Evolutionary conservation across 179 eudicot species (phyloP), one percentile per base, ranked within the genome.

Genomic region (Pouteria campechiana): DNA sequence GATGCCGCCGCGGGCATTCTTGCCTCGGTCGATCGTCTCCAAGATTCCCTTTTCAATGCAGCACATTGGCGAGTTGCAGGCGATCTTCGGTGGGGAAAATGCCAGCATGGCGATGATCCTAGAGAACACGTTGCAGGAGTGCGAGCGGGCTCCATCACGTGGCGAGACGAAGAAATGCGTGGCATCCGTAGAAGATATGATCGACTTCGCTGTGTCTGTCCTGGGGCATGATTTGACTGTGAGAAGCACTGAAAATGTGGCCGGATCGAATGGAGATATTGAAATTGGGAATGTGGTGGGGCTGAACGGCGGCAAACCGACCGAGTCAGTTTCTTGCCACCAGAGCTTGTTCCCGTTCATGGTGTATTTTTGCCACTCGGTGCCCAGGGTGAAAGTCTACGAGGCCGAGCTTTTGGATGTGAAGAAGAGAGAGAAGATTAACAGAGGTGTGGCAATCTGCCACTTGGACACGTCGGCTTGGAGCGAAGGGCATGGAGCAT

Each of bases 351-450:
- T 52, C 58, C 96, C 96, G 4, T 87, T 74, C 38, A 41, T 87
- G 60, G 69, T 87, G 17, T 83, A 83, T 41, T 87, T 83, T 20
- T 87, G 96, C 37, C 96, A 87, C 49, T 87, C 96, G 0, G 96
- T 87, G 11, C 96, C 96, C 0, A 77, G 76, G 46, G 96, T 87
- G 23, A 76, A 83, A 63, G 94, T 83, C 16, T 87, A 87, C 57
- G 84, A 79, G 53, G 90, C 87, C 14, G 94, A 87, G 68, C 57
- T 87, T 0, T 50, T 76, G 42, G 90, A 87, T 17, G 61, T 83
- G 48, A 62, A 65, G 5, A 39, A 81, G 2, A 70, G 70, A 61
- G 16, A 49, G 15, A 76, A 74, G 59, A 77, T 84, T 53, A 84
- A 84, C 69, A 83, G 70, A 17, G 94, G 94, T 1, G 75, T 80